Evolutionary conservation across 495 filamentous ascomycete species (phyloP), one percentile per base, ranked within the genome.

Genomic region (Penicillium pancosmium): DNA sequence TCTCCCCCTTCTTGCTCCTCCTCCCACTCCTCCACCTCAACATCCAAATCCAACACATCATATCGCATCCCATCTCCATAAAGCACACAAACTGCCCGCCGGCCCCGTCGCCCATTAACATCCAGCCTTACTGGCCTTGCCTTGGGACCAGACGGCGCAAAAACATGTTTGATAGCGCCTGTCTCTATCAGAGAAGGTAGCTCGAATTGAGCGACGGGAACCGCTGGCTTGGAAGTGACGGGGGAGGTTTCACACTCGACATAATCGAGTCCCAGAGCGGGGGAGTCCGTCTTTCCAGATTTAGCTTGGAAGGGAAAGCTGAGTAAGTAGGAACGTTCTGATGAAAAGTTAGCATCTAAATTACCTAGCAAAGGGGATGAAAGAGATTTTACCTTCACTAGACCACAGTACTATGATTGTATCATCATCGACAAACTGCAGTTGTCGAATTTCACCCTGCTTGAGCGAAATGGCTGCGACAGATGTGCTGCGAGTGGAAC

Each of bases 11-110:
- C 53, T 56, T 55, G 54, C 36, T 61, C 57, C 8, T 70, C 69
- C n/a, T 68, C 70, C 27, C 27, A 31, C 27, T 31, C 27, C 27
- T 73, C 74, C 15, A 72, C 68, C 16, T 64, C 73, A 49, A 69
- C 69, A 68, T 87, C 85, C 53, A 87, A 54, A 63, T 86, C 82
- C 54, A 85, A 77, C 8, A 87, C 77, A 35, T 81, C 78, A 63
- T 86, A 87, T 47, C 77, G 78, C 67, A 81, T 66, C 16, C 68
- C 70, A 62, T 87, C 83, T 12, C 78, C 75, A 56, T 83, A 83
- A 52, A 87, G 61, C 21, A 85, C 80, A 62, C 82, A 86, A 3
- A 83, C 73, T 21, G 79, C 81, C 52, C 83, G 70, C 25, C 83
- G 76, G 2, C 76, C 79, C 31, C 75, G 77, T 13, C 78, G 75